Base-by-base conservation (phyloP, 805 yeast species). In the Crinitomyces ghanaensis region DNA sequence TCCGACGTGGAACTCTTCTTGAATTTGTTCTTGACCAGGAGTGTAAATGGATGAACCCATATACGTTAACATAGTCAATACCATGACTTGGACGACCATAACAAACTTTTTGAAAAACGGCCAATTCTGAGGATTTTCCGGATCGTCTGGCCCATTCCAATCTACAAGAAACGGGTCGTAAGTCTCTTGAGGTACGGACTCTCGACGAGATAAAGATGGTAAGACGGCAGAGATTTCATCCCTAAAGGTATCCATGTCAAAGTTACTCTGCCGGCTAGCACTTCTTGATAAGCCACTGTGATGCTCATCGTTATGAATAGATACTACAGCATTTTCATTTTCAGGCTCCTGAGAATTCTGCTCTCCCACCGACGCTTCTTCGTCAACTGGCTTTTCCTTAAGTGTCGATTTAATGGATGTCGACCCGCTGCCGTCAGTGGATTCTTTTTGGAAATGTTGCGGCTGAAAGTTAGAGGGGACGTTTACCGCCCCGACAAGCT, bases 1-100 rank as follows among this genome's bases (percentile, higher is more conserved):
- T 2, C 71, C 66, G 13, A 71, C 57, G 19, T 63, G 63, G 54
- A 54, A 71, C 12, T 52, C 51, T 44, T 51, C 51, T 36, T 63
- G 44, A 11, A 60, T 53, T 7, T 37, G 48, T 39, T 49, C 56
- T 30, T 66, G 57, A 14, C 75, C 74, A 1, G 80, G 77, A 0
- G 78, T 64, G 45, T 65, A 70, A 23, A 72, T 65, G 3, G 79
- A 68, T 1, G 80, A 66, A 4, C 74, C 77, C 65, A 72, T 66
- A 45, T 74, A 75, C 0, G 70, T 68, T 1, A 73, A 56, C n/a
- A 61, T 48, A 4, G 78, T 66, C 37, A 71, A 54, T 9, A 70
- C 27, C 44, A 68, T 59, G 12, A 69, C 53, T 39, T 62, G 52
- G 5, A 54, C 4, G 4, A 63, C 53, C 25, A 68, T 57, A 20